Evolutionary conservation across 345 rosid species (phyloP).

Genomic region (Punica granatum): DNA sequence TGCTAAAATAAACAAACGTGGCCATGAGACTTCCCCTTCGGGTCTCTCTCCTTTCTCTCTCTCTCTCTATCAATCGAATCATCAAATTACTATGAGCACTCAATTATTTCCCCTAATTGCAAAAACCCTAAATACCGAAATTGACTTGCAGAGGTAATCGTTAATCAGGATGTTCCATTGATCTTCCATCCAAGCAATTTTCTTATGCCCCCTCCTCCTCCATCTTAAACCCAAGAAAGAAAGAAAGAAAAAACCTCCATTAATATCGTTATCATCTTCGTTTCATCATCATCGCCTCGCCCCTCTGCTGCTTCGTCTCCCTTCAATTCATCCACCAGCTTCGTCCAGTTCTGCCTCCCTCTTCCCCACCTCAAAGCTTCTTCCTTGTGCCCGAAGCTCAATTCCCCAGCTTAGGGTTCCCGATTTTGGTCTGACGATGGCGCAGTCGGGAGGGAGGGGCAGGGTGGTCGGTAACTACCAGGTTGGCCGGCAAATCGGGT

Average conservation of each 20-base stretch:
- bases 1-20: too few species aligned
- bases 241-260: not conserved
- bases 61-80: not conserved
- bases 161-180: not conserved
- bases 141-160: not conserved
- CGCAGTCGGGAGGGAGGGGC: constrained; percentile 53
- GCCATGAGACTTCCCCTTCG: too few species aligned
- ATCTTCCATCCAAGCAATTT: too few species aligned
- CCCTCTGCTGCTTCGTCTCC: not conserved
- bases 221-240: too few species aligned
- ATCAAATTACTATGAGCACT: not conserved
- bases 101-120: not conserved
- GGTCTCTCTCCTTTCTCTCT: too few species aligned
- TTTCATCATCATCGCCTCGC: not conserved
- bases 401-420: not conserved
- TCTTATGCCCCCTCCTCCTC: too few species aligned
- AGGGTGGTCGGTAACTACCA: constrained; percentile 85
- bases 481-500: constrained; percentile 80
- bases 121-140: not conserved
- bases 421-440: constrained; percentile 29
- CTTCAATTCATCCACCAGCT: not conserved
- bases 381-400: not conserved
- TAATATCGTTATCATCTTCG: not conserved
- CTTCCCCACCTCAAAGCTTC: not conserved
- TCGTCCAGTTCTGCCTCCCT: not conserved